Base-by-base conservation (phyloP, 2,329 filamentous ascomycete genomes). In the Geoglossum cookeanum region DNA sequence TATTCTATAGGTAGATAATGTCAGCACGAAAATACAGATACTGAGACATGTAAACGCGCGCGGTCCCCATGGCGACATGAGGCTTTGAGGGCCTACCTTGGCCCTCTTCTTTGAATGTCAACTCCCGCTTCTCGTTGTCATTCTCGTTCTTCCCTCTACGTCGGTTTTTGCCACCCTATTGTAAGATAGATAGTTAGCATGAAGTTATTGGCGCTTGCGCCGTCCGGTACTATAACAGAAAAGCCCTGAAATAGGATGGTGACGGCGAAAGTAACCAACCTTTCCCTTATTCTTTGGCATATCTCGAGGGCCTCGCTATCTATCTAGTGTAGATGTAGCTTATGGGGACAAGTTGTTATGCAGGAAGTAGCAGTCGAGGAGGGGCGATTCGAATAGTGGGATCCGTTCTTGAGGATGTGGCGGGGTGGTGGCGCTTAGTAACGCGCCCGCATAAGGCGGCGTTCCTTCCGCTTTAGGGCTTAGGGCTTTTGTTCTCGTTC, bases 281-380 rank as follows among this genome's bases (percentile, higher is more conserved):
- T 95, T 96, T 90, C 90, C 90, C 84, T 96, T 96, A 74, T 96
- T 96, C 87, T 96, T 96, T 69, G 90, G 90, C 90, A 96, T 96
- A 61, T 74, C 83, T 73, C 65, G 62, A 58, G 58, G 44, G 49
- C 32, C 57, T 37, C 51, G 48, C 22, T 32, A n/a, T 44, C 13
- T 29, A 30, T 30, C 27, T 15, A 13, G 3, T 32, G 48, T 15
- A 3, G 11, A 32, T 3, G 13, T 52, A 5, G 48, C 32, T 32
- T 37, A 32, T n/a, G 27, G 13, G 5, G 49, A 17, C 30, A 22
- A 22, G 3, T 17, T 13, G 6, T 3, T 32, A 13, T 32, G 48
- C 30, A 33, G 13, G 17, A 32, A 32, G 27, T 53, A 32, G 30
- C 33, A 33, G 49, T 53, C 30, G 33, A 8, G 27, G 48, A 13